phyloP scores from a whole-genome alignment of 768 basidiomycete species.

The Termitomyces bulborhizus region DNA sequence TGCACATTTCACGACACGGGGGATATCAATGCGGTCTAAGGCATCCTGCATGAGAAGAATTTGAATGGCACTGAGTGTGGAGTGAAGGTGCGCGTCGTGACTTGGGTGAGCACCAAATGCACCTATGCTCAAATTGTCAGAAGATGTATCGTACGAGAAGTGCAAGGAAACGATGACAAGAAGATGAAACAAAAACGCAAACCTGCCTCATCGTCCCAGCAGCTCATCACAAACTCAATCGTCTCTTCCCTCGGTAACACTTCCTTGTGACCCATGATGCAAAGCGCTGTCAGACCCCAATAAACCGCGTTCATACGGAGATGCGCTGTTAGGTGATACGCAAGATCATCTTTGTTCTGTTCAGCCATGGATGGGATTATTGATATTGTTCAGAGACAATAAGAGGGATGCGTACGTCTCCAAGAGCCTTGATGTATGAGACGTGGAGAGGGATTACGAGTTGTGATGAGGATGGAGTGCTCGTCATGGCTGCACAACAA shows the following conservation, averaged over 20 bases:
- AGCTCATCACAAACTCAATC: slow-evolving; percentile 86
- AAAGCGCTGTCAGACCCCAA: slow-evolving; percentile 91
- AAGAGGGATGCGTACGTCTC: slow-evolving; percentile 38
- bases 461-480: neutral
- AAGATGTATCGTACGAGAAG: neutral
- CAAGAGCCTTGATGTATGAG: slow-evolving; percentile 69
- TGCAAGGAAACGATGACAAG: neutral
- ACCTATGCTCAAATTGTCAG: slow-evolving; percentile 40
- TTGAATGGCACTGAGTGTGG: slow-evolving; percentile 90
- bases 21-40: slow-evolving; percentile 60
- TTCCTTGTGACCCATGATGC: slow-evolving; percentile 70
- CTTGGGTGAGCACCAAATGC: slow-evolving; percentile 89
- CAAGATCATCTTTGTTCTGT: slow-evolving; percentile 79
- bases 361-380: neutral
- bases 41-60: slow-evolving; percentile 85
- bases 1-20: slow-evolving; percentile 71
- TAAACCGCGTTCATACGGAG: slow-evolving; percentile 94
- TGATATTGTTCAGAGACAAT: neutral
- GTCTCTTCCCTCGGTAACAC: slow-evolving; percentile 80
- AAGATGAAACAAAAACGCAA: slow-evolving; percentile 11
- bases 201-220: slow-evolving; percentile 93
- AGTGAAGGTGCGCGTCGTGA: slow-evolving; percentile 85
- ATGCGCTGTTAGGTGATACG: slow-evolving; percentile 89
- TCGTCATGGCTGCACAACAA: slow-evolving; percentile 3
- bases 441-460: slow-evolving; percentile 59